Conservation (phyloP, 805 yeast species). For the Lachancea sp. region DNA sequence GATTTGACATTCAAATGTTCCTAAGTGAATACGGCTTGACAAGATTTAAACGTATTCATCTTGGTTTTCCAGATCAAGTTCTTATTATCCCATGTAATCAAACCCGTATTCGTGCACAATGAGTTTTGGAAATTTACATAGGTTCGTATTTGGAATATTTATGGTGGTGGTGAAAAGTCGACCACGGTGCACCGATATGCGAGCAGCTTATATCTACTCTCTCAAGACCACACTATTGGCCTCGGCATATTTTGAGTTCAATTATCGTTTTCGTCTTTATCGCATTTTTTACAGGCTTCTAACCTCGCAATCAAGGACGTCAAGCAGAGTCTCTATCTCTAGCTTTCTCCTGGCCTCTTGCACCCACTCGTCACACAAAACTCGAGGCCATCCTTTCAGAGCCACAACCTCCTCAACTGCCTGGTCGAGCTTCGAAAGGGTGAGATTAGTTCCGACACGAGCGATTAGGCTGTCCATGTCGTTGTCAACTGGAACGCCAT, state of each 20-base stretch:
- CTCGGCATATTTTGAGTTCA: no score
- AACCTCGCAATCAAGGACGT: conserved; percentile 60
- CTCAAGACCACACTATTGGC: no score
- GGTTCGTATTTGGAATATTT: conserved; percentile 1
- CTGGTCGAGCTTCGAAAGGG: conserved; percentile 68
- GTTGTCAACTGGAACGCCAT: conserved; percentile 71
- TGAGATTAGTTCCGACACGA: conserved; percentile 69
- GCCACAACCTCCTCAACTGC: conserved; percentile 91
- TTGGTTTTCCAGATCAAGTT: neutral
- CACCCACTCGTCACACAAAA: conserved; percentile 88
- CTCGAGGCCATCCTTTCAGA: conserved; percentile 89
- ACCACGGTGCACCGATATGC: no score
- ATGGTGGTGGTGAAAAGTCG: neutral
- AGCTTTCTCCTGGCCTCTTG: conserved; percentile 80
- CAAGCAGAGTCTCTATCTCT: conserved; percentile 77
- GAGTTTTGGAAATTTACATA: conserved; percentile 2
- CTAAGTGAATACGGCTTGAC: neutral
- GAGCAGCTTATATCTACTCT: no score
- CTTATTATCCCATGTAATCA: no score
- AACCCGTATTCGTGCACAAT: conserved; percentile 1
- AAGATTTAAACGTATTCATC: no score
- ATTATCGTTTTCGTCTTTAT: neutral
- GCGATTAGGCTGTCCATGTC: conserved; percentile 88
- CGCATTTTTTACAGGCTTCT: conserved; percentile 35
- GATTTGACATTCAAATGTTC: conserved; percentile 25